These are phyloP conservation scores for Leishmania braziliensis DNA, from an alignment of 208 protist genomes.

Conservation along the genomic window DNA sequence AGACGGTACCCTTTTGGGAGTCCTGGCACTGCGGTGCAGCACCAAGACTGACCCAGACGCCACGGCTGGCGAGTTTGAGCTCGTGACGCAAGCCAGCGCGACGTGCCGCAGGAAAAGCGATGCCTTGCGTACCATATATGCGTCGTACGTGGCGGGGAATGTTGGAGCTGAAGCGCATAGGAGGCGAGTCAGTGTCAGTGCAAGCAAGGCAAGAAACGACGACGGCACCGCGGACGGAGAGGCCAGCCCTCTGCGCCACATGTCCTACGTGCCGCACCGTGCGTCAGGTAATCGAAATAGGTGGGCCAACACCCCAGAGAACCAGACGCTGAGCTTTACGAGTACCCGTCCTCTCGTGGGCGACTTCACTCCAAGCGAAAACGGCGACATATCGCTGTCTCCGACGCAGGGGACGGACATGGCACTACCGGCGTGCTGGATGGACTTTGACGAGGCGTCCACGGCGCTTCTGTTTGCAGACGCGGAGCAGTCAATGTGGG, in stretches of 20 bases:
- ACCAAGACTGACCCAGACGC: conserved; percentile 20
- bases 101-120: conserved; percentile 17
- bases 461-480: conserved; percentile 51
- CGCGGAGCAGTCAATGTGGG: conserved; percentile 43
- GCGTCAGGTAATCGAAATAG: not conserved
- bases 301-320: conserved; percentile 10
- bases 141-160: conserved; percentile 31
- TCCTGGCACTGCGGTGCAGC: conserved; percentile 58
- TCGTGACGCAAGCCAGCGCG: conserved; percentile 24
- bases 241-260: conserved; percentile 11
- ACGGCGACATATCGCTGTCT: not conserved
- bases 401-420: not conserved
- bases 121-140: conserved; percentile 27
- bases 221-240: not conserved
- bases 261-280: conserved; percentile 5
- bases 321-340: conserved; percentile 37
- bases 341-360: conserved; percentile 35
- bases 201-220: not conserved
- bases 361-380: conserved; percentile 31
- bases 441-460: conserved; percentile 56
- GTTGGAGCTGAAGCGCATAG: conserved; percentile 21
- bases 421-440: conserved; percentile 47
- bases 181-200: not conserved
- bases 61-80: conserved; percentile 35
- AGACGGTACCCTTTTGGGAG: conserved; percentile 38